Conservation (phyloP, 2,329 filamentous ascomycete genomes). For the Fusarium dlaminii region DNA sequence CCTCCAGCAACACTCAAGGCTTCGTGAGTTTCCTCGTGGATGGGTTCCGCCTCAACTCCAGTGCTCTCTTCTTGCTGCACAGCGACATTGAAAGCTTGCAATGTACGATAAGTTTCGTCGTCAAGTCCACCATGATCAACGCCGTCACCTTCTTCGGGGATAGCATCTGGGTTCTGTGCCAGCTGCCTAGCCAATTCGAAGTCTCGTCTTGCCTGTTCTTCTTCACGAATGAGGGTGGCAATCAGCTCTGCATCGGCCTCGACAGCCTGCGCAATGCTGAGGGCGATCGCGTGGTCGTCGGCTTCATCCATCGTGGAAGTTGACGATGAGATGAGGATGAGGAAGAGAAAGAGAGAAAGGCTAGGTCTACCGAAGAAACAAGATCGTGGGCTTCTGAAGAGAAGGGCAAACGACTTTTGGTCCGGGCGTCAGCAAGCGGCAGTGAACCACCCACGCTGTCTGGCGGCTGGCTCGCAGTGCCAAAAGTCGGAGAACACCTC, state of each 20-base stretch:
- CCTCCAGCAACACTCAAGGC: rapidly evolving
- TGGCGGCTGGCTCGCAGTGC: background rate
- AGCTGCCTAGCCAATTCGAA: rapidly evolving
- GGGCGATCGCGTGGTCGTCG: background rate
- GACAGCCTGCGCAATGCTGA: background rate
- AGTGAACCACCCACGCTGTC: rapidly evolving
- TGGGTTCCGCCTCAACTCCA: background rate
- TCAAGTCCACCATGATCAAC: rapidly evolving
- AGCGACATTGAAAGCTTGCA: background rate
- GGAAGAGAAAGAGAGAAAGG: background rate
- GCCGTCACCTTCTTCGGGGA: rapidly evolving
- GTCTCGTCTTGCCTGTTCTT: background rate
- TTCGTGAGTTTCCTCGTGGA: rapidly evolving
- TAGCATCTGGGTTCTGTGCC: rapidly evolving
- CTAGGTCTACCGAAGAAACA: too few species aligned
- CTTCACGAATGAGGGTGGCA: background rate
- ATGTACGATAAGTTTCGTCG: background rate
- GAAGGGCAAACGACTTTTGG: background rate
- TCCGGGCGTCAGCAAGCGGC: background rate
- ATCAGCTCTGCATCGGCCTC: rapidly evolving
- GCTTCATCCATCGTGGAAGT: background rate
- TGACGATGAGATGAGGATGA: background rate
- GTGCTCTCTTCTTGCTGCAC: rapidly evolving
- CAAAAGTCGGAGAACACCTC: background rate
- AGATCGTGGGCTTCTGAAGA: too few species aligned